Base-by-base conservation (phyloP, 2,329 filamentous ascomycete genomes). In the Pseudogymnoascus sp. region DNA sequence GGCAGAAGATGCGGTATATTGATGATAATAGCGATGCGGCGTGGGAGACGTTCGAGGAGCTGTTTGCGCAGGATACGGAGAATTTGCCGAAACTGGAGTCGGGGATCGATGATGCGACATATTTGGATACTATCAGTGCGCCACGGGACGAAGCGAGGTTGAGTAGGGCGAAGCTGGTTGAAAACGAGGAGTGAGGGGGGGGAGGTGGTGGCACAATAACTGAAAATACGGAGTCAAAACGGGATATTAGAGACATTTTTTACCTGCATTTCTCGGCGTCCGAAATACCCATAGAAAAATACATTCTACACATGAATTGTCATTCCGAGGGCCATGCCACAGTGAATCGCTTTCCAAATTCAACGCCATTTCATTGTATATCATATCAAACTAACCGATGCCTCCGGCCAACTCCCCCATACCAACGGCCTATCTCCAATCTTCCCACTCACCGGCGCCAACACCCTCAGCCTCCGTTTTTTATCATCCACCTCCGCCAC, bases 401-500 rank as follows among this genome's bases (percentile, higher is more conserved):
- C 86, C 69, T 95, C 91, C 1, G 92, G 92, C 88, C 90, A 96
- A 61, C 77, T 83, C 7, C 90, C 91, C 84, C 89, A 88, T 15
- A 97, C 78, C 68, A 97, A 77, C 4, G 92, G 91, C 69, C 86
- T 80, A 65, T 88, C 83, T 0, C 90, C 90, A 62, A 96, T 79
- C 61, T 88, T 81, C 2, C 91, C 91, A 58, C 88, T 89, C 63
- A 96, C 84, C 1, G 94, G 94, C 15, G 89, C 86, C 61, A 99
- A 75, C 18, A 97, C 78, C 69, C 89, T 88, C 30, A 96, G 78
- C 71, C 89, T 88, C 65, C 84, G 84, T 72, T 88, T 88, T 66
- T 88, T 86, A 69, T 90, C 88, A 69, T 99, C 92, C 3, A 97
- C 90, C 63, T 96, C 90, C 0, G 90, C 87, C 13, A 97, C 88